phyloP scores from a whole-genome alignment of 306 rosid species.

The Inga oerstediana region DNA sequence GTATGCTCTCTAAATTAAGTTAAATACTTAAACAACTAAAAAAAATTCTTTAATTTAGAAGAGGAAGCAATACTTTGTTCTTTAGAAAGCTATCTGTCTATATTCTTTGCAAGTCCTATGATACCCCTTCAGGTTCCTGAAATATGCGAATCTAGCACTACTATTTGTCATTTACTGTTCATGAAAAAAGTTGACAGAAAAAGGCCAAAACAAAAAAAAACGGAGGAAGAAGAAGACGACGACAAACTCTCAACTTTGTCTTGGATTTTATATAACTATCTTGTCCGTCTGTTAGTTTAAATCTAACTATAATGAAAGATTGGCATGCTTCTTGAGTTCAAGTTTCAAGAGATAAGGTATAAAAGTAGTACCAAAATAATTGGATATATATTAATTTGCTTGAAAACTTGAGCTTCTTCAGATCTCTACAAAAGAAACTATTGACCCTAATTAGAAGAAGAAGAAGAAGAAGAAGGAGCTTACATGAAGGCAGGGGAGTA shows the following conservation, averaged over 20 bases:
- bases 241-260: neutral
- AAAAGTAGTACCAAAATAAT: too few species aligned
- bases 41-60: neutral
- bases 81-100: neutral
- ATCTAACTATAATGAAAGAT: too few species aligned
- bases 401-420: neutral
- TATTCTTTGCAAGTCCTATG: neutral
- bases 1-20: neutral
- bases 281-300: too few species aligned
- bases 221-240: too few species aligned
- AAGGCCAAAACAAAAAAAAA: neutral
- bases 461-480: neutral
- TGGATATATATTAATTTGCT: neutral
- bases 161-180: neutral
- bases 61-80: neutral
- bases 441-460: neutral
- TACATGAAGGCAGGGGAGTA: slow-evolving; percentile 84
- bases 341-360: neutral
- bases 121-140: neutral
- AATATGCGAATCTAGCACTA: neutral
- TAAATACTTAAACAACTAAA: neutral
- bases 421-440: neutral
- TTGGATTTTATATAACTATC: too few species aligned
- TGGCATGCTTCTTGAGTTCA: neutral
- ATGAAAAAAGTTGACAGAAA: neutral